Evolutionary conservation across 148 eudicot genomes (phyloP).

Genomic region (Rhododendron henanense): DNA sequence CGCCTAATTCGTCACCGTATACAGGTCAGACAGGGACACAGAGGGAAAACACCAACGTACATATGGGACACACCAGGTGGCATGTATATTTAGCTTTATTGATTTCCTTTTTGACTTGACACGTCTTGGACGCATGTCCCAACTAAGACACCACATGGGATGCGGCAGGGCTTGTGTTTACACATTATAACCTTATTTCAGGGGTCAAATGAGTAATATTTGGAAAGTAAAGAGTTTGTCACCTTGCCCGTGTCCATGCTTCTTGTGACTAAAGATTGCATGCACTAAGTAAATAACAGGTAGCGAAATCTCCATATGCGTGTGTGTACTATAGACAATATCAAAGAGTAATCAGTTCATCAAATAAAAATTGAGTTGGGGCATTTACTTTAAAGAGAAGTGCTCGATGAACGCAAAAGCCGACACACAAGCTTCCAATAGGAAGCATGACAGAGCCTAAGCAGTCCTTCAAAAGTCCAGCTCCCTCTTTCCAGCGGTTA

Average conservation of each 20-base stretch:
- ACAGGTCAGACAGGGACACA: background rate
- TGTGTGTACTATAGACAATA: background rate
- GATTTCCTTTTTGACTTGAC: background rate
- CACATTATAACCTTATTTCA: background rate
- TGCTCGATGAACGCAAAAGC: conserved; percentile 70
- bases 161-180: background rate
- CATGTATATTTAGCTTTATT: background rate
- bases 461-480: conserved; percentile 44
- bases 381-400: conserved; percentile 59
- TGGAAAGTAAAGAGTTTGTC: background rate
- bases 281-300: background rate
- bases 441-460: conserved; percentile 64
- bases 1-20: background rate
- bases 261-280: background rate
- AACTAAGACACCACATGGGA: background rate
- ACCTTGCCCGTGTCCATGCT: background rate
- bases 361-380: background rate
- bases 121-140: background rate
- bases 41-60: background rate
- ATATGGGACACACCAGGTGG: background rate
- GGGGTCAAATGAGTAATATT: background rate
- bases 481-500: conserved; percentile 47
- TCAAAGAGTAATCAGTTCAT: background rate
- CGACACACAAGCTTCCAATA: conserved; percentile 57
- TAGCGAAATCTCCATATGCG: background rate